phyloP scores from a whole-genome alignment of 331 rosid genomes.

The Pyracantha coccinea region DNA sequence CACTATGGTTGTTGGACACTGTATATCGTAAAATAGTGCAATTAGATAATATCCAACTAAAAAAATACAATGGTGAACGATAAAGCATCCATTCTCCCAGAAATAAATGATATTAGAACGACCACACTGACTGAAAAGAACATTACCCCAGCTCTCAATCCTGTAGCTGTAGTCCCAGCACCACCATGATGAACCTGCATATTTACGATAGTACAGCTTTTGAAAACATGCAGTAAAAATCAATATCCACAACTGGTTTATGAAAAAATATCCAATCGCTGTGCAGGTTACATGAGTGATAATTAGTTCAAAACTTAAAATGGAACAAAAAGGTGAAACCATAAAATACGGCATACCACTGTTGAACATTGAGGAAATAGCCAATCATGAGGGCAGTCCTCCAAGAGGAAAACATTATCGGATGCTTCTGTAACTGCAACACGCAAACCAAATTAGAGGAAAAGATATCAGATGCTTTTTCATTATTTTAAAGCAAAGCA shows the following conservation, averaged over 20 bases:
- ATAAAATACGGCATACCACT: slow-evolving; percentile 54
- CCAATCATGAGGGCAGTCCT: slow-evolving; percentile 99
- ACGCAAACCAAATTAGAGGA: slow-evolving; percentile 6
- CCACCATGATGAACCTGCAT: slow-evolving; percentile 99
- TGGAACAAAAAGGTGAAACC: too few relatives aligned
- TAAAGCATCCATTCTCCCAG: background rate
- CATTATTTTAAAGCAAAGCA: background rate
- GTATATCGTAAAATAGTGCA: slow-evolving; percentile 14
- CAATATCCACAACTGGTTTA: background rate
- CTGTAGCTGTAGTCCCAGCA: slow-evolving; percentile 96
- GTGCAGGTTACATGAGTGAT: too few relatives aligned
- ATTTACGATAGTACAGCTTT: background rate
- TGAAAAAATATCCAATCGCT: background rate
- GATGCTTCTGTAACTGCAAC: slow-evolving; percentile 64
- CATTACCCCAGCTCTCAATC: slow-evolving; percentile 88
- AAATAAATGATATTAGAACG: background rate
- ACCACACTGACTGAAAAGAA: slow-evolving; percentile 7
- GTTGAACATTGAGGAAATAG: slow-evolving; percentile 92
- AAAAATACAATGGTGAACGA: background rate
- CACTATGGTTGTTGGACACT: slow-evolving; percentile 96
- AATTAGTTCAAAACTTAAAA: too few relatives aligned
- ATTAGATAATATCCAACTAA: slow-evolving; percentile 5
- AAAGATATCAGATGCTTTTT: background rate
- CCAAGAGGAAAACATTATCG: slow-evolving; percentile 59
- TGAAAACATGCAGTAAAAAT: background rate